Base-by-base conservation (phyloP, 163 green algal species). In the Scenedesmus sp. region DNA sequence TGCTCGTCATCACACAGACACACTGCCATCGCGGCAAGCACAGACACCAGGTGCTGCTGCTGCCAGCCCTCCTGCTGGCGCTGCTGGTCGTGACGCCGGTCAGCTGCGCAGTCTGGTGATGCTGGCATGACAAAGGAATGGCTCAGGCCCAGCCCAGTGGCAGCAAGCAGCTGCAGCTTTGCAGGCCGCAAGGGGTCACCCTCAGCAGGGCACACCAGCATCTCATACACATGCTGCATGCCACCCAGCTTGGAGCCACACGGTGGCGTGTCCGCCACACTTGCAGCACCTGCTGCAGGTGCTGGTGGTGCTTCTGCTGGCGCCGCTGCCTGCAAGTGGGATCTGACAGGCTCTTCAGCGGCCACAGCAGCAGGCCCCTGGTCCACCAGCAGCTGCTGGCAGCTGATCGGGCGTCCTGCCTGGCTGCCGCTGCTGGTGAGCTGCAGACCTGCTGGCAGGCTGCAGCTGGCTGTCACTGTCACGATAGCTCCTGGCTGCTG, bases 81-180 rank as follows among this genome's bases (percentile, higher is more conserved):
- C 85, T 85, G 85, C 42, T 73, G 26, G 20, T 73, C 40, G 37
- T 53, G 70, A 2, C 6, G 33, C 22, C n/a, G 33, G 1, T 42
- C 26, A 78, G 30, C 24, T 81, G 20, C 53, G 9, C 42, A 13
- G 13, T 81, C 46, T 49, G n/a, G 9, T 15, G 35, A 18, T 18
- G 0, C 35, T 56, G 78, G 78, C 78, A 53, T 20, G 13, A 13
- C 30, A 24, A 89, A 49, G 30, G 2, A 40, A 13, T 92, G 88
- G 43, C 44, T 56, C 20, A 92, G 43, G 35, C 88, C 88, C 1
- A 88, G 65, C 12, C 88, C 88, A 26, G 79, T 61, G 22, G 59
- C 80, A 33, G 81, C 88, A 20, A 92, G 88, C 88, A 92, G 80
- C 49, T 88, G 44, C 56, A 92, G 80, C 80, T 92, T 92, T 15